These are phyloP conservation scores for Cornus controversa DNA, from an alignment of 148 eudicot species.

Conservation along the genomic window DNA sequence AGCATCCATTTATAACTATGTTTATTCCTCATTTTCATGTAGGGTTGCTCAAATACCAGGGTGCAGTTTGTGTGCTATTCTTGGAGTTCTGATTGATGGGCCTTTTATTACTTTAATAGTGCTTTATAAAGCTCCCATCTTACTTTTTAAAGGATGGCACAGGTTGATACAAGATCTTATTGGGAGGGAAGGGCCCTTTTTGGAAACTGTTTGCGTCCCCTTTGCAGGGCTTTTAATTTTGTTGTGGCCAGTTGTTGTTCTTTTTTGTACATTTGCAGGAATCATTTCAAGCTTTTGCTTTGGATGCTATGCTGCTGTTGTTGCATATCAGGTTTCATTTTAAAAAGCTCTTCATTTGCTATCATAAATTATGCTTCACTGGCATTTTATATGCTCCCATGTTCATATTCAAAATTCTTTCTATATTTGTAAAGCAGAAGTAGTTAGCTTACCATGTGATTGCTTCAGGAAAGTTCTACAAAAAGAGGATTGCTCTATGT, in stretches of 20 bases:
- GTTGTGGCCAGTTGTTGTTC: conserved; percentile 29
- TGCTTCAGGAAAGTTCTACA: conserved; percentile 27
- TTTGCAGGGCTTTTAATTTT: conserved; percentile 35
- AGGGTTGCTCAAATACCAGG: conserved; percentile 28
- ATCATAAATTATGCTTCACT: background rate
- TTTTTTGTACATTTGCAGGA: conserved; percentile 16
- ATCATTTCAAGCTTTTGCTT: conserved; percentile 18
- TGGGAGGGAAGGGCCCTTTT: conserved; percentile 35
- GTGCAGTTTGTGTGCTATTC: conserved; percentile 20
- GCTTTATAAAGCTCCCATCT: conserved; percentile 26
- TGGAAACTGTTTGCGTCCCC: conserved; percentile 32
- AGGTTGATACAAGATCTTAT: conserved; percentile 32
- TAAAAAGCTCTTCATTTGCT: background rate
- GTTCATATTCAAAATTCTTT: too few relatives aligned
- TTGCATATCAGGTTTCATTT: conserved; percentile 29
- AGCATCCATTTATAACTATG: too few relatives aligned
- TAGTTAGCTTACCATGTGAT: background rate
- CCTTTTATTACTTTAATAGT: conserved; percentile 23
- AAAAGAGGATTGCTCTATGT: conserved; percentile 23
- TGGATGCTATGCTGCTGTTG: conserved; percentile 31
- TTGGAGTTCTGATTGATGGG: conserved; percentile 24
- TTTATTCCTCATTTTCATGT: background rate
- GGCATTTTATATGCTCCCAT: background rate
- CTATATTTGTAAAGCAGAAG: too few relatives aligned
- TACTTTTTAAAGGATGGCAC: conserved; percentile 34